Conservation (phyloP, 352 stramenopile species). For the Phytophthora ramorum region DNA sequence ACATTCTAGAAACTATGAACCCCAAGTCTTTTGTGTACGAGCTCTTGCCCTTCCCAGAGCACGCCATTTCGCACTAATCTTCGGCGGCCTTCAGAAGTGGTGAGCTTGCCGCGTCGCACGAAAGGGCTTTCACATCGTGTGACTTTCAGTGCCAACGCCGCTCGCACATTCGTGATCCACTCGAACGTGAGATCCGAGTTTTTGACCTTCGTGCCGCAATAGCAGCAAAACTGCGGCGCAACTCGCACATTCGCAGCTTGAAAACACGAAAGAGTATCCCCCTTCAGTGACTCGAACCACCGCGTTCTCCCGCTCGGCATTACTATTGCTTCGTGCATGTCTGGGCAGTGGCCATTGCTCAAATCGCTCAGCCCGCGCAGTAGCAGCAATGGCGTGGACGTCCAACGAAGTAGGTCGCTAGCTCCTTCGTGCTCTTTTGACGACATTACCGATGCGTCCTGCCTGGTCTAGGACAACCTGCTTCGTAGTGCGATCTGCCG, state of each 20-base stretch:
- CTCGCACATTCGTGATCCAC: too few relatives aligned
- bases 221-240: too few relatives aligned
- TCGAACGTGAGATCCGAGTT: too few relatives aligned
- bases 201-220: too few relatives aligned
- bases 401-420: slow-evolving; percentile 15
- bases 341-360: background rate
- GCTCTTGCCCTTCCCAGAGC: background rate
- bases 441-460: too few relatives aligned
- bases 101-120: too few relatives aligned
- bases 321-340: background rate
- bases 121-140: slow-evolving; percentile 14
- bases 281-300: background rate
- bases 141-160: too few relatives aligned
- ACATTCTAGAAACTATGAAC: slow-evolving; percentile 14
- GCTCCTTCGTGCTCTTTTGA: background rate
- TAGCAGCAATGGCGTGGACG: slow-evolving; percentile 10
- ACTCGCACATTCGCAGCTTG: too few relatives aligned
- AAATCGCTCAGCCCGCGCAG: background rate
- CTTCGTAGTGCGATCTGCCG: slow-evolving; percentile 20
- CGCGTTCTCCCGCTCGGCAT: too few relatives aligned
- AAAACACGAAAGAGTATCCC: too few relatives aligned
- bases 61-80: too few relatives aligned
- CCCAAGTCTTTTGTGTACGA: background rate
- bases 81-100: background rate
- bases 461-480: slow-evolving; percentile 13